phyloP scores from a whole-genome alignment of 805 yeast species.

The Torulaspora indica region DNA sequence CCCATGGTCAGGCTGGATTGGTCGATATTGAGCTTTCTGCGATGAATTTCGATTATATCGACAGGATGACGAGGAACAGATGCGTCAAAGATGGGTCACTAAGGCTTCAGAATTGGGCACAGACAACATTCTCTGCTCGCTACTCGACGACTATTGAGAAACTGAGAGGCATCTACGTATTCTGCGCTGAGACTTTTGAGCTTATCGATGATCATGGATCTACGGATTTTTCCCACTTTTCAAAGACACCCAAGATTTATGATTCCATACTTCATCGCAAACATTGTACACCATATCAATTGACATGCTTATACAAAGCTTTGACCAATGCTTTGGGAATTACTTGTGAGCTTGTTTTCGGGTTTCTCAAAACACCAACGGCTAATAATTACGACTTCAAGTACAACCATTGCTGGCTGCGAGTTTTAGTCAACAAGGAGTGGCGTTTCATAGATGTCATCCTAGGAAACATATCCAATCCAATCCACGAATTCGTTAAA shows the following conservation, averaged over 20 bases:
- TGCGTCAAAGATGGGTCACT: constrained; percentile 39
- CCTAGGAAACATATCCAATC: constrained; percentile 56
- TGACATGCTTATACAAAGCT: constrained; percentile 70
- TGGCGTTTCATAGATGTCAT: constrained; percentile 77
- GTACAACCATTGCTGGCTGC: constrained; percentile 87
- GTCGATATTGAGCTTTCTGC: constrained; percentile 33
- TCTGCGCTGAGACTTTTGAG: constrained; percentile 56
- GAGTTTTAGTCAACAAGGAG: constrained; percentile 67
- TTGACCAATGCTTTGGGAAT: constrained; percentile 68
- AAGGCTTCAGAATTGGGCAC: constrained; percentile 52
- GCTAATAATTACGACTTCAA: constrained; percentile 43
- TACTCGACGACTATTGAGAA: constrained; percentile 53
- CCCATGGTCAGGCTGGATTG: constrained; percentile 29
- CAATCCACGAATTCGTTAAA: constrained; percentile 42
- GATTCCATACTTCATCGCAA: constrained; percentile 41
- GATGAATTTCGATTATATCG: constrained; percentile 41
- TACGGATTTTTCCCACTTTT: constrained; percentile 39
- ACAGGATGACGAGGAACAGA: constrained; percentile 39
- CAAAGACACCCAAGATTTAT: constrained; percentile 39
- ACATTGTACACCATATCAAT: constrained; percentile 63
- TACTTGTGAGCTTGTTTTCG: constrained; percentile 70
- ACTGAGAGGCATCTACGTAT: constrained; percentile 59
- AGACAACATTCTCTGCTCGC: constrained; percentile 48
- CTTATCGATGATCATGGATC: constrained; percentile 39
- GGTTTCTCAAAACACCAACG: constrained; percentile 78